Conservation (phyloP, 495 filamentous ascomycete genomes). For the Neurospora sp. region DNA sequence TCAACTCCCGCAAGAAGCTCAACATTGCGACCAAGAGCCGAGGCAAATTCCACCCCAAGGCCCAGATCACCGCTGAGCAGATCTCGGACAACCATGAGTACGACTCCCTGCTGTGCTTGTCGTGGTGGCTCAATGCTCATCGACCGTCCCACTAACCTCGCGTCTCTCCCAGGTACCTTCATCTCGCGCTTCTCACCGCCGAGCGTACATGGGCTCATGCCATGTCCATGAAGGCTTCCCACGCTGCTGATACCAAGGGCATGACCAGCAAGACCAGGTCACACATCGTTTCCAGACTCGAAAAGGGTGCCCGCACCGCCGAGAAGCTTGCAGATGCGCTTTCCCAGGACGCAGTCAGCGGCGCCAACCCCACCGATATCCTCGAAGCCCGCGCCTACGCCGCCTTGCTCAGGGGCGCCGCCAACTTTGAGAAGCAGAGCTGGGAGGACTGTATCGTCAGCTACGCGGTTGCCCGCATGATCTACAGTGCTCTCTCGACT, state of each 20-base stretch:
- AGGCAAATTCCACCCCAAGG: slow-evolving; percentile 69
- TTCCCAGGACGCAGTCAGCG: slow-evolving; percentile 42
- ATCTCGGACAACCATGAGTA: slow-evolving; percentile 71
- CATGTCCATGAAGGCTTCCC: slow-evolving; percentile 81
- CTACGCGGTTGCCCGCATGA: slow-evolving; percentile 67
- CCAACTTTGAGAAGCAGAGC: slow-evolving; percentile 73
- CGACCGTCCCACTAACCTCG: background rate
- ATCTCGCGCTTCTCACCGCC: slow-evolving; percentile 70
- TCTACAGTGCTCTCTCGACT: slow-evolving; percentile 61
- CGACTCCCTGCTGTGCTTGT: slow-evolving; percentile 7
- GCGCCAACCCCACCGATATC: slow-evolving; percentile 59
- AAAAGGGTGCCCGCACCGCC: slow-evolving; percentile 66
- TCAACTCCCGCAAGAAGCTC: slow-evolving; percentile 75
- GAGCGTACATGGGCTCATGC: slow-evolving; percentile 96
- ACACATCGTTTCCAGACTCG: slow-evolving; percentile 78
- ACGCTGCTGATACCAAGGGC: slow-evolving; percentile 67
- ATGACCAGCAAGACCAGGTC: slow-evolving; percentile 69
- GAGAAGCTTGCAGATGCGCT: slow-evolving; percentile 57
- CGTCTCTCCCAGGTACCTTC: slow-evolving; percentile 50
- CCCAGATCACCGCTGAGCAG: slow-evolving; percentile 63
- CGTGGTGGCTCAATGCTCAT: background rate
- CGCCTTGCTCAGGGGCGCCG: slow-evolving; percentile 59
- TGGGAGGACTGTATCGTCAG: slow-evolving; percentile 71
- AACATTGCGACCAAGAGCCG: slow-evolving; percentile 71
- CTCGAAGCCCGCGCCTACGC: slow-evolving; percentile 83